Evolutionary conservation across 192 early-diverging fungal genomes (phyloP).

Genomic region (Irineochytrium annulatum): DNA sequence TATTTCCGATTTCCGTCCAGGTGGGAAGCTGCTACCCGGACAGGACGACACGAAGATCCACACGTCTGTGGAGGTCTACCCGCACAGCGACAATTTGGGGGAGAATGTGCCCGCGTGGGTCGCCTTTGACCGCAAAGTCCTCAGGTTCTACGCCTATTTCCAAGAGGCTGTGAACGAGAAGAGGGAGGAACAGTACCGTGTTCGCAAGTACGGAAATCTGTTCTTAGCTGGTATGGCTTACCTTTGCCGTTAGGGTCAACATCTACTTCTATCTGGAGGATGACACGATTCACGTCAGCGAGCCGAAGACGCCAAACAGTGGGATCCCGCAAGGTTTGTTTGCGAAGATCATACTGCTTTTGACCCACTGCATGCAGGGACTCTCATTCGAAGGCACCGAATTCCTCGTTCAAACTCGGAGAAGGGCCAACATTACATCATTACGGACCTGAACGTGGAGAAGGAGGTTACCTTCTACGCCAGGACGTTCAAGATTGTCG

Average conservation of each 20-base stretch:
- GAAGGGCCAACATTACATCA: constrained; percentile 51
- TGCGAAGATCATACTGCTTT: neutral
- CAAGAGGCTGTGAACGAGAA: constrained; percentile 56
- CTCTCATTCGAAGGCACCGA: constrained; percentile 53
- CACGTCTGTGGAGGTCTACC: constrained; percentile 51
- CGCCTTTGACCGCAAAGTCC: constrained; percentile 57
- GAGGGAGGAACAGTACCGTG: constrained; percentile 55
- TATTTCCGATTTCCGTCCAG: constrained; percentile 16
- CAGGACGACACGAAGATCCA: constrained; percentile 43
- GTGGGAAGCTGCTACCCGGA: constrained; percentile 39
- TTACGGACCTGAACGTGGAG: constrained; percentile 55
- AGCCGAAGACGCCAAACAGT: constrained; percentile 52
- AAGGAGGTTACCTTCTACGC: constrained; percentile 54
- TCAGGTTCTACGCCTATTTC: constrained; percentile 62
- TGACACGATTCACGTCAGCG: constrained; percentile 59
- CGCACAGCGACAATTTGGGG: constrained; percentile 28
- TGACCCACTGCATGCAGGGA: constrained; percentile 26
- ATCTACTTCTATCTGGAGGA: constrained; percentile 63
- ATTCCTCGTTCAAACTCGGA: constrained; percentile 38
- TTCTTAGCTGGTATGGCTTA: neutral
- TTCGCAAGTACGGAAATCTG: constrained; percentile 40
- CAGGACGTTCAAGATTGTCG: constrained; percentile 57
- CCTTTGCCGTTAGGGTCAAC: constrained; percentile 37
- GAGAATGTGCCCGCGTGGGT: constrained; percentile 53
- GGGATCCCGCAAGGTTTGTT: constrained; percentile 57